Base-by-base conservation (phyloP, 1,284 basidiomycete genomes). In the Cutaneotrichosporon sp. region DNA sequence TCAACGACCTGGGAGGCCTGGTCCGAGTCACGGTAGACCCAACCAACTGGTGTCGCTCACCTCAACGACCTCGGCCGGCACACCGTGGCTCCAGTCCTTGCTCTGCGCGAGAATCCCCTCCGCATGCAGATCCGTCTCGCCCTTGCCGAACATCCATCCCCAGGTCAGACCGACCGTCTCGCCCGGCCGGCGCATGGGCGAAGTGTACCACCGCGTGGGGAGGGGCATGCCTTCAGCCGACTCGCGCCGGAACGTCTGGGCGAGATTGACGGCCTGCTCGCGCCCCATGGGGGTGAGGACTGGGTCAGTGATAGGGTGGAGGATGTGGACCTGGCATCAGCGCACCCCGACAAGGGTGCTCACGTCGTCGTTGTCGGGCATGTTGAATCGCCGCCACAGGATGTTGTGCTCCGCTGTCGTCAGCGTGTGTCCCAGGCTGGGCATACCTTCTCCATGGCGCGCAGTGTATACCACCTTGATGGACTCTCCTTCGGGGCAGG, bases 101-200 rank as follows among this genome's bases (percentile, higher is more conserved):
- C 31, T 20, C 34, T 24, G 34, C 29, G 20, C 38, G 7, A 25
- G 14, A 29, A 46, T 17, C 14, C 53, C 42, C 29, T 44, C 25
- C 8, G 42, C n/a, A 19, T 44, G 42, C 27, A 44, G 9, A 20
- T 44, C 42, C 11, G 20, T 32, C 42, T 44, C 42, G 42, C 42
- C 46, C 17, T 22, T 27, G 5, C 27, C 33, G 32, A 62, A 66
- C 26, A 61, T 31, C 60, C 60, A 67, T 0, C 58, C 58, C 67
- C 67, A 69, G 42, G 64, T 62, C 22, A 66, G 54, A 9, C 64
- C 64, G 24, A 52, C 49, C 9, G 67, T 69, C 49, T 69, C 65
- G n/a, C 63, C 61, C 12, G 63, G 59, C 3, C 67, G 51, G 16
- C 55, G 60, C 46, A 69, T 48, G n/a, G 67, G 64, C 34, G 59